Percentiles rank a stretch among this genome's conserved stretches.
phyloP scores from a whole-genome alignment of 2,329 filamentous ascomycete genomes.

The Phyllosticta capitalensis region DNA sequence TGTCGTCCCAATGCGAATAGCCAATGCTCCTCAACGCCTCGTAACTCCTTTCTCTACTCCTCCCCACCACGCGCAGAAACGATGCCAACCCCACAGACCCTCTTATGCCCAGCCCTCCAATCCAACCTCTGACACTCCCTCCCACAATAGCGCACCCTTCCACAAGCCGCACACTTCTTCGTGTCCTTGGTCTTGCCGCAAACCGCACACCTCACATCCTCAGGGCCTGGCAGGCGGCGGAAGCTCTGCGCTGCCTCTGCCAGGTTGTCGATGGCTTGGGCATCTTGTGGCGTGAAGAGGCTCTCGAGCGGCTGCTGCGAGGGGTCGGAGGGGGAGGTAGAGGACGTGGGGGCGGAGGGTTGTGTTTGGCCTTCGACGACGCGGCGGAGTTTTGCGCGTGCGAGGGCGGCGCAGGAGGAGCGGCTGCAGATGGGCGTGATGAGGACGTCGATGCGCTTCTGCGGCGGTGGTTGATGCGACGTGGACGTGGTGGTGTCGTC shows the following conservation, averaged over 20 bases:
- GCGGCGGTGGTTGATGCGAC: background rate
- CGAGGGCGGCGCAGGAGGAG: background rate
- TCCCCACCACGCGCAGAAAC: background rate
- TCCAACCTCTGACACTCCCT: conserved; percentile 7
- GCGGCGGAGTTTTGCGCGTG: conserved; percentile 18
- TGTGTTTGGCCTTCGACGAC: conserved; percentile 13
- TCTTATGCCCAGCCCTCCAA: conserved; percentile 4
- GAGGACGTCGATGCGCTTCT: conserved; percentile 4
- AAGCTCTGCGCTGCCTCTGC: background rate
- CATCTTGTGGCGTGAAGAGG: background rate
- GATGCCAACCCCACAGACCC: conserved; percentile 1
- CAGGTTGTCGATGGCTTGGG: background rate
- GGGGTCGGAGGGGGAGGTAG: background rate
- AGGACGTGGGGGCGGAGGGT: too few species aligned
- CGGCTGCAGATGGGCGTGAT: conserved; percentile 3
- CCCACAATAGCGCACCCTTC: conserved; percentile 7
- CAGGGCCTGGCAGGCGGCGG: background rate
- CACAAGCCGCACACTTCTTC: conserved; percentile 4
- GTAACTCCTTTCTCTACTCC: background rate
- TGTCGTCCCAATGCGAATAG: too few species aligned
- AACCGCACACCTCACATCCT: conserved; percentile 1
- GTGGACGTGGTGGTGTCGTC: background rate
- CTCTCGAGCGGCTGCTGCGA: background rate
- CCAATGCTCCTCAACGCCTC: background rate
- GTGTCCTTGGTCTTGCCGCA: background rate